Conservation (phyloP, 2,329 filamentous ascomycete genomes). For the Monascus ruber region DNA sequence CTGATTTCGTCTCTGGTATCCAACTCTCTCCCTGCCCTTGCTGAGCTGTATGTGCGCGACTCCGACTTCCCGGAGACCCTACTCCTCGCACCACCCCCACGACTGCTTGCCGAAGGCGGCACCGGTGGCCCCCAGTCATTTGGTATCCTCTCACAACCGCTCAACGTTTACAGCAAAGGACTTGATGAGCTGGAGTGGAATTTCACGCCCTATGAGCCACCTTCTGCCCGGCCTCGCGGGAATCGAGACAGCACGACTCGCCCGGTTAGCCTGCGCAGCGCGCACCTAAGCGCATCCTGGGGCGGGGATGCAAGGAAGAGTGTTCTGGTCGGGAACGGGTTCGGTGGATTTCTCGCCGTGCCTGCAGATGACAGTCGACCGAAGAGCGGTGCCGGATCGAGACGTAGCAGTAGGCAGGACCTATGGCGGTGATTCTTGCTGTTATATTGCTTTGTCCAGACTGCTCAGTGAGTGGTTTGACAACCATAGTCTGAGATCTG, state of each 20-base stretch:
- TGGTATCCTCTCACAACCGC: conserved; percentile 40
- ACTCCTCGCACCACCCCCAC: conserved; percentile 55
- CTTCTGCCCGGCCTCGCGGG: conserved; percentile 16
- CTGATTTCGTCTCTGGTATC: conserved; percentile 71
- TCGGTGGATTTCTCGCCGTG: conserved; percentile 55
- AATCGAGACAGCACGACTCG: conserved; percentile 28
- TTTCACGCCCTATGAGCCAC: conserved; percentile 49
- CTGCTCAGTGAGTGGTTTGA: no score
- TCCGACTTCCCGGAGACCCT: conserved; percentile 71
- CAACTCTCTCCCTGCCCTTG: conserved; percentile 61
- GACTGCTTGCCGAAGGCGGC: conserved; percentile 35
- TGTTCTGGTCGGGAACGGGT: conserved; percentile 56
- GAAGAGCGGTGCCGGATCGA: conserved; percentile 22
- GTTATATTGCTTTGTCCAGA: not conserved
- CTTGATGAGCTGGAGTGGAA: conserved; percentile 58
- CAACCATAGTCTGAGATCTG: no score
- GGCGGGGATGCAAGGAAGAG: conserved; percentile 49
- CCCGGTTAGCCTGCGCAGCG: conserved; percentile 36
- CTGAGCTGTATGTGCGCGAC: conserved; percentile 75
- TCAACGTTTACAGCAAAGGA: conserved; percentile 57
- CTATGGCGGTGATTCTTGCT: conserved; percentile 22
- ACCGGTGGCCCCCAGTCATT: conserved; percentile 14
- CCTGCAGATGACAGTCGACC: conserved; percentile 39
- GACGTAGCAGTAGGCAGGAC: conserved; percentile 24
- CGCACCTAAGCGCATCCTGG: conserved; percentile 44